phyloP scores from a whole-genome alignment of 257 asterid species.

The Echium plantagineum region DNA sequence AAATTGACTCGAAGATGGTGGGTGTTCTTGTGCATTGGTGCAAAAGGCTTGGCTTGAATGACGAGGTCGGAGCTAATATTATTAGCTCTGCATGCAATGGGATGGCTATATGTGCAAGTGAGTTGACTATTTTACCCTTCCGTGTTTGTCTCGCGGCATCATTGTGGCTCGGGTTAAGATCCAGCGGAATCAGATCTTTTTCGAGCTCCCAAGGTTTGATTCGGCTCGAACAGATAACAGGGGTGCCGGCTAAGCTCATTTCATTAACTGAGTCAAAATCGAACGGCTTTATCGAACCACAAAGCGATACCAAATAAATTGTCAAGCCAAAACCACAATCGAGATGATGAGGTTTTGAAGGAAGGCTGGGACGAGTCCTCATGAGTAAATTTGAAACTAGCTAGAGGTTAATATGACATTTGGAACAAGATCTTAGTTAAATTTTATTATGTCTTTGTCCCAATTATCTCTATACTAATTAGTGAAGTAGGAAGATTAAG shows the following conservation, averaged over 20 bases:
- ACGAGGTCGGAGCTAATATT: constrained; percentile 7
- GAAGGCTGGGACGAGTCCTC: constrained; percentile 39
- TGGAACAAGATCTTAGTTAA: too few relatives aligned
- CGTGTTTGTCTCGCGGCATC: constrained; percentile 46
- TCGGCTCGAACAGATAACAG: constrained; percentile 37
- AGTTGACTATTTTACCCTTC: constrained; percentile 30
- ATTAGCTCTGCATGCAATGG: constrained; percentile 24
- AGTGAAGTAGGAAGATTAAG: too few relatives aligned
- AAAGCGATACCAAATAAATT: too few relatives aligned
- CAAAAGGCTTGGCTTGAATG: constrained; percentile 23
- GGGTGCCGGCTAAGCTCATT: constrained; percentile 52
- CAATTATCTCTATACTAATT: too few relatives aligned
- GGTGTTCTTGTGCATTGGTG: constrained; percentile 45
- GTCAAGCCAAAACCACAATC: constrained; percentile 7
- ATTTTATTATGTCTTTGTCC: too few relatives aligned
- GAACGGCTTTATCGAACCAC: constrained; percentile 14
- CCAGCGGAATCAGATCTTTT: constrained; percentile 7
- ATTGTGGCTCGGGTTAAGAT: constrained; percentile 46
- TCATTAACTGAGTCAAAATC: constrained; percentile 31
- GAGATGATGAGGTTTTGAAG: background rate
- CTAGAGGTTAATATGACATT: too few relatives aligned
- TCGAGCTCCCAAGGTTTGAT: constrained; percentile 23
- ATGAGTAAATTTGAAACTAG: too few relatives aligned
- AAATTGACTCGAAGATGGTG: constrained; percentile 15
- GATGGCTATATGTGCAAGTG: constrained; percentile 20